phyloP scores from a whole-genome alignment of 2,329 filamentous ascomycete species.

The Albifimbria verrucaria region DNA sequence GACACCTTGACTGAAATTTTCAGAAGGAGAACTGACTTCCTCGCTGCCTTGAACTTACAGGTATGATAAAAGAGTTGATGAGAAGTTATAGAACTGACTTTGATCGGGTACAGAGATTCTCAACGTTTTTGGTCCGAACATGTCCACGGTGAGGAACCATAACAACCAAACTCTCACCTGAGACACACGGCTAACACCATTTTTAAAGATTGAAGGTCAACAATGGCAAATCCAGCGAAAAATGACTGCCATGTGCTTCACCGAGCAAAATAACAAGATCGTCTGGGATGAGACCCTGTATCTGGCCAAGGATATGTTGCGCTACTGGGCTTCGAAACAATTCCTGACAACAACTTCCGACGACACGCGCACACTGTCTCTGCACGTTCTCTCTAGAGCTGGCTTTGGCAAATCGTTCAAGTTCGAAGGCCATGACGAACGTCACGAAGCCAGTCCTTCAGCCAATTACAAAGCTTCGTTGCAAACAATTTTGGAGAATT shows the following conservation, averaged over 20 bases:
- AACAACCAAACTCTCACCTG: neutral
- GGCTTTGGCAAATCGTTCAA: conserved; percentile 16
- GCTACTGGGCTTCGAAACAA: conserved; percentile 12
- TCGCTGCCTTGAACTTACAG: conserved; percentile 1
- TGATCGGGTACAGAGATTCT: neutral
- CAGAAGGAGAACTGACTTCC: conserved; percentile 1
- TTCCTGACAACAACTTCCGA: conserved; percentile 13
- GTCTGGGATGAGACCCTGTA: conserved; percentile 15
- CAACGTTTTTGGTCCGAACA: conserved; percentile 2
- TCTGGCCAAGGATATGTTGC: conserved; percentile 14
- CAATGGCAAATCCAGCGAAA: conserved; percentile 1
- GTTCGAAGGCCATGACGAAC: conserved; percentile 2
- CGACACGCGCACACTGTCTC: conserved; percentile 13
- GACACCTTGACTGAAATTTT: conserved; percentile 5
- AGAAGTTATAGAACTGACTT: neutral
- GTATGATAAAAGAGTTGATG: neutral
- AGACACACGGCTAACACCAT: neutral
- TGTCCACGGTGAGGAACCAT: neutral
- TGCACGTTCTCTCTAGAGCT: conserved; percentile 16
- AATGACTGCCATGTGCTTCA: conserved; percentile 6
- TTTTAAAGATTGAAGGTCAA: neutral
- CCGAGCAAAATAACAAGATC: conserved; percentile 15
- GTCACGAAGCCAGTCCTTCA: conserved; percentile 7
- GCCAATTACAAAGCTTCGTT: conserved; percentile 3
- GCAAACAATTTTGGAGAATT: conserved; percentile 15